Evolutionary conservation across 805 yeast genomes (phyloP).

Genomic region (Wickerhamiella galacta): DNA sequence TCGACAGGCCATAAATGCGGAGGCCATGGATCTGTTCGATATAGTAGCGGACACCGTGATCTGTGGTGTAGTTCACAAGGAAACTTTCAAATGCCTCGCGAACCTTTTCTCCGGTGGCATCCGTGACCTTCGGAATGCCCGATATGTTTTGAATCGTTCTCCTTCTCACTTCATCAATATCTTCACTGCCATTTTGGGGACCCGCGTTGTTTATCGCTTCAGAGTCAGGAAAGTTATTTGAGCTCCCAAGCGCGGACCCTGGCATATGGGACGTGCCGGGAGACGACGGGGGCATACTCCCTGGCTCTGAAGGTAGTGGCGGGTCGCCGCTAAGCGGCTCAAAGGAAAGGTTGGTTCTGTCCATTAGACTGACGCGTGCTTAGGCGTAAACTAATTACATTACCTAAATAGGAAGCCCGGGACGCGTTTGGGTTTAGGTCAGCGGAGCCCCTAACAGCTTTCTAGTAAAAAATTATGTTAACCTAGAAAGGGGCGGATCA

Average conservation of each 20-base stretch:
- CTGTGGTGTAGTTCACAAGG: slow-evolving; percentile 45
- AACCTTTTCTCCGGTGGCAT: slow-evolving; percentile 85
- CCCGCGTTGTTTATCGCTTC: not conserved
- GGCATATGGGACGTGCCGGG: not conserved
- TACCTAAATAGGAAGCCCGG: too few species aligned
- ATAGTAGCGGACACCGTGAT: slow-evolving; percentile 34
- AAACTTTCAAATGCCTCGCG: slow-evolving; percentile 80
- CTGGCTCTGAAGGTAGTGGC: not conserved
- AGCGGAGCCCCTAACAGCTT: too few species aligned
- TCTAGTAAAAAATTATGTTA: too few species aligned
- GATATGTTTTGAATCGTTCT: not conserved
- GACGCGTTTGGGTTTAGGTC: too few species aligned
- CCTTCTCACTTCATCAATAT: not conserved
- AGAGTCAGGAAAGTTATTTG: not conserved
- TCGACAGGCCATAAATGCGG: slow-evolving; percentile 55
- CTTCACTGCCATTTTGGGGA: not conserved
- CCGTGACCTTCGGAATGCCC: slow-evolving; percentile 65
- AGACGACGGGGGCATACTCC: not conserved
- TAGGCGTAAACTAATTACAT: too few species aligned
- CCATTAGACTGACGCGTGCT: too few species aligned
- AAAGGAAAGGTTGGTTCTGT: not conserved
- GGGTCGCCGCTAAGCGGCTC: not conserved
- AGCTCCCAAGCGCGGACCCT: not conserved
- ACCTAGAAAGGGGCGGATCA: too few species aligned
- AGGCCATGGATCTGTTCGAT: slow-evolving; percentile 67